Evolutionary conservation across 2,329 filamentous ascomycete species (phyloP), one percentile per base, ranked within the genome.

Genomic region (Talaromyces piceae): DNA sequence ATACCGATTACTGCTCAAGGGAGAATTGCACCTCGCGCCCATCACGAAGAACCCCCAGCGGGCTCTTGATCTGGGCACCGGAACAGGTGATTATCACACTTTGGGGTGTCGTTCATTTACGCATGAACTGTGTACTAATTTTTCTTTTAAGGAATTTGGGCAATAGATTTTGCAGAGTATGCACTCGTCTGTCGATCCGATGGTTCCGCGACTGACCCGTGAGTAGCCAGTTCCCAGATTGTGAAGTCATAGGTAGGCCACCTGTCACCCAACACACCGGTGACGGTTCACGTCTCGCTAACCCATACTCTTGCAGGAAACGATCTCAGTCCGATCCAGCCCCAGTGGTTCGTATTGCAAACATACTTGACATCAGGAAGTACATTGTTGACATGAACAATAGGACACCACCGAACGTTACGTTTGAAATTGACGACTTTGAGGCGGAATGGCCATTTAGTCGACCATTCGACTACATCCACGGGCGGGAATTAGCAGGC

Each of bases 11-110:
- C 56, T 60, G 0, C 50, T 68, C 26, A 59, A 59, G 16, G 61
- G 63, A 23, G 62, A 62, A 39, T 56, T 69, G 9, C 59, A 58
- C 37, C 55, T 59, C 11, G 61, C 66, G 6, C 66, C 69, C 1
- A 59, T 68, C 22, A 51, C 46, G 7, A 43, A 58, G 5, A 56
- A 59, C 5, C 50, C 59, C 1, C 55, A 56, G 25, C 59, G 57
- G 13, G 58, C 64, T 4, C 57, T 71, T n/a, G 67, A 70, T 54
- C 55, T 74, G 4, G 70, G 70, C 22, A 73, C 70, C 0, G 67
- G 66, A 5, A 52, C 41, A 37, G 50, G 43, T 45, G n/a, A n/a
- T n/a, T n/a, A n/a, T n/a, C n/a, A n/a, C n/a, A n/a, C n/a, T n/a
- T n/a, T n/a, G n/a, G n/a, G n/a, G n/a, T n/a, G n/a, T 39, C 31